Evolutionary conservation across 192 early-diverging fungal species (phyloP).

Genomic region (Irineochytrium annulatum): DNA sequence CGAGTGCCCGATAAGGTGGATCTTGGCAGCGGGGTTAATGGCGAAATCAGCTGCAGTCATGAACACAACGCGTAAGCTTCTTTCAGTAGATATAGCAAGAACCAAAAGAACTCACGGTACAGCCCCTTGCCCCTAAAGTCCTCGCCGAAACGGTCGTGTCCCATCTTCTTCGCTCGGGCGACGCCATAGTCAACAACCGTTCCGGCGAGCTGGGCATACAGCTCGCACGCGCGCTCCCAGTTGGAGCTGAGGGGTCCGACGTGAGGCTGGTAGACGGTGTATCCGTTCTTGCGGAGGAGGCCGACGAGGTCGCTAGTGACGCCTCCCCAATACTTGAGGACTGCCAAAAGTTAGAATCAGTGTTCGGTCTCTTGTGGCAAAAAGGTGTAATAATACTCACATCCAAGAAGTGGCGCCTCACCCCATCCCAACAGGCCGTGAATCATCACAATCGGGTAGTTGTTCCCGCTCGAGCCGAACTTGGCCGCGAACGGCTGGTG

Average conservation of each 20-base stretch:
- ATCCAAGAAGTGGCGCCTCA: constrained; percentile 11
- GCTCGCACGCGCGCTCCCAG: constrained; percentile 30
- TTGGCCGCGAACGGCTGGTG: neutral
- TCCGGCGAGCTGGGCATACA: constrained; percentile 23
- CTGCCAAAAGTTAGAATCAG: neutral
- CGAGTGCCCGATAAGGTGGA: constrained; percentile 22
- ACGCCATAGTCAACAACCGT: constrained; percentile 16
- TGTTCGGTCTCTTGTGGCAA: neutral
- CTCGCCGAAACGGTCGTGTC: constrained; percentile 14
- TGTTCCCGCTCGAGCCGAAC: constrained; percentile 12
- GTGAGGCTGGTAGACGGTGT: constrained; percentile 4
- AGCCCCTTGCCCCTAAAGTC: constrained; percentile 13
- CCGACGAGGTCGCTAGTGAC: constrained; percentile 5
- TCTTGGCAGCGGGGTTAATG: neutral
- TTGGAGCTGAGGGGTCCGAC: constrained; percentile 21
- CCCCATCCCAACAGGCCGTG: constrained; percentile 24
- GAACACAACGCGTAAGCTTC: neutral
- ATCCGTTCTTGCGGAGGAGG: constrained; percentile 5
- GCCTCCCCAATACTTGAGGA: constrained; percentile 21
- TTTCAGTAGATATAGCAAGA: neutral
- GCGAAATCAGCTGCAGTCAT: neutral
- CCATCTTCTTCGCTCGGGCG: constrained; percentile 8
- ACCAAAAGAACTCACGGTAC: constrained; percentile 11
- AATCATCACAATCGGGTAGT: constrained; percentile 19
- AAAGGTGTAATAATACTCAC: neutral